Evolutionary conservation across 2,329 filamentous ascomycete species (phyloP).

Genomic region (Colletotrichum sp.): DNA sequence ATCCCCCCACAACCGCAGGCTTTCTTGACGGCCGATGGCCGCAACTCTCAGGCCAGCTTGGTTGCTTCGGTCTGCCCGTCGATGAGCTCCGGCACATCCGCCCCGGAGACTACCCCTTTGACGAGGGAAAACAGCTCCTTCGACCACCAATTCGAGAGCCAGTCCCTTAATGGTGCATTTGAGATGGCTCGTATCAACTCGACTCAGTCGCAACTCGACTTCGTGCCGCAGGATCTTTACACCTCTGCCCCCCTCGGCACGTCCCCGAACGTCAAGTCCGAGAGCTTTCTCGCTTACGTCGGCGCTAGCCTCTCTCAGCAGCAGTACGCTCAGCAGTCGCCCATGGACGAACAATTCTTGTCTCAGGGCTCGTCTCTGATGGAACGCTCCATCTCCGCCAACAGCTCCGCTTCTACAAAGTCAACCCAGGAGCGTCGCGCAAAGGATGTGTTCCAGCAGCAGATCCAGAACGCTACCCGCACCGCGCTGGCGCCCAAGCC

Average conservation of each 20-base stretch:
- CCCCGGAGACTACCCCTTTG: slow-evolving; percentile 43
- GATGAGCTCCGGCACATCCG: slow-evolving; percentile 45
- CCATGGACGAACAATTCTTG: slow-evolving; percentile 31
- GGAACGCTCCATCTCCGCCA: slow-evolving; percentile 54
- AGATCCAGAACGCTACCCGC: slow-evolving; percentile 46
- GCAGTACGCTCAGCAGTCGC: slow-evolving; percentile 32
- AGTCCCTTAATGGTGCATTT: slow-evolving; percentile 29
- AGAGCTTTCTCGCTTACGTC: slow-evolving; percentile 36
- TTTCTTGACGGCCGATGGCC: slow-evolving; percentile 25
- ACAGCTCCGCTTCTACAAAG: slow-evolving; percentile 48
- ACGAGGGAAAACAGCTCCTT: slow-evolving; percentile 48
- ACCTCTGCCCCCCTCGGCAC: slow-evolving; percentile 16
- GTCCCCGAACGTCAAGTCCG: slow-evolving; percentile 32
- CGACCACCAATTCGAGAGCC: slow-evolving; percentile 30
- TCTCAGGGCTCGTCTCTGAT: slow-evolving; percentile 38
- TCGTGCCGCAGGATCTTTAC: slow-evolving; percentile 28
- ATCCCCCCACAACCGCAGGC: slow-evolving; percentile 21
- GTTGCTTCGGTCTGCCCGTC: slow-evolving; percentile 45
- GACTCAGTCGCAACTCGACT: slow-evolving; percentile 35
- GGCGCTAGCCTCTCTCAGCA: slow-evolving; percentile 37
- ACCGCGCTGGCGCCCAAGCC: slow-evolving; percentile 52
- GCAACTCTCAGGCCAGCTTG: slow-evolving; percentile 24
- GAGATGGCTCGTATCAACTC: slow-evolving; percentile 44
- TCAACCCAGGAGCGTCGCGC: slow-evolving; percentile 50
- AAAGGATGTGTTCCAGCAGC: slow-evolving; percentile 51